Evolutionary conservation across 768 basidiomycete species (phyloP).

Genomic region (Crepidotus variabilis): DNA sequence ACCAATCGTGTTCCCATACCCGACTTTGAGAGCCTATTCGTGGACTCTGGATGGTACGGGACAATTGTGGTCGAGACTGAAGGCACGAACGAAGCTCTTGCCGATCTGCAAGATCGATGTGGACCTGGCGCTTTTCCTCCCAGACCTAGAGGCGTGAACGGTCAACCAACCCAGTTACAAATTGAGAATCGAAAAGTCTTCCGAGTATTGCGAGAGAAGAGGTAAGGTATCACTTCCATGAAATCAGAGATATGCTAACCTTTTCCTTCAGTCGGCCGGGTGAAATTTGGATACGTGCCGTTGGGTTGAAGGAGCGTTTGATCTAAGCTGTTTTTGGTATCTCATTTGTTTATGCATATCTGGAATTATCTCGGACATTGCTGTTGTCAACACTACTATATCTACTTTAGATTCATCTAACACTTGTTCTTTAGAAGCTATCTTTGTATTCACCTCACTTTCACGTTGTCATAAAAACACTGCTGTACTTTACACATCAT

Average conservation of each 20-base stretch:
- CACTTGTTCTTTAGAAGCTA: neutral
- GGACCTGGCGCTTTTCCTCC: constrained; percentile 65
- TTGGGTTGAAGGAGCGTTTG: constrained; percentile 43
- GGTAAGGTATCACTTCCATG: constrained; percentile 29
- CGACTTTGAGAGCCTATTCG: constrained; percentile 46
- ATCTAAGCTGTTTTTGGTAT: constrained; percentile 2
- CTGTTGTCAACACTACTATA: neutral
- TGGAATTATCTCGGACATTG: neutral
- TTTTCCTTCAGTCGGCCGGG: constrained; percentile 54
- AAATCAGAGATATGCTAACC: constrained; percentile 23
- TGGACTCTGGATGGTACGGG: constrained; percentile 83
- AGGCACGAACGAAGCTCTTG: constrained; percentile 81
- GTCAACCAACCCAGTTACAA: constrained; percentile 36
- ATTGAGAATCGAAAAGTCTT: constrained; percentile 41
- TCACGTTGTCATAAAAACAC: neutral
- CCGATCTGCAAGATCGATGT: constrained; percentile 73
- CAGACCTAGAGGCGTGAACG: constrained; percentile 30
- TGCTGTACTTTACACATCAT: neutral
- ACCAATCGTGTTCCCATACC: constrained; percentile 49
- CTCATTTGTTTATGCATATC: neutral
- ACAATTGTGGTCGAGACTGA: constrained; percentile 81
- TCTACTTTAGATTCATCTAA: neutral
- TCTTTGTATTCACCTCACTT: neutral
- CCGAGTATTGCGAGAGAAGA: constrained; percentile 73
- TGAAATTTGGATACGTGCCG: constrained; percentile 68